These are phyloP conservation scores for Dispira simplex DNA, from an alignment of 192 early-diverging fungal genomes.

Conservation along the genomic window DNA sequence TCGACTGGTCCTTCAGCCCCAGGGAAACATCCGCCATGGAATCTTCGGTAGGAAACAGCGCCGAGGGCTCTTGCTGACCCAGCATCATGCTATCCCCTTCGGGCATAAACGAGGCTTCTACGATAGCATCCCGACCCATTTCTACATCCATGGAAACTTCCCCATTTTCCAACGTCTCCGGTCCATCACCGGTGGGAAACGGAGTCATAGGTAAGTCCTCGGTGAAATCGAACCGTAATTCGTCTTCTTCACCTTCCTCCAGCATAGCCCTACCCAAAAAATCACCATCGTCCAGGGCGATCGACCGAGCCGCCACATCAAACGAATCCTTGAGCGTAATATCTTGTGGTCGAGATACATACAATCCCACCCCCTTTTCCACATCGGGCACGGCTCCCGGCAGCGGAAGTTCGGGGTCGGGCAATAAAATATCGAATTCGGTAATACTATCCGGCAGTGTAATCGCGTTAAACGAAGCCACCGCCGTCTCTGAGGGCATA, in stretches of 20 bases:
- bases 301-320: slow-evolving; percentile 27
- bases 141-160: slow-evolving; percentile 35
- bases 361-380: slow-evolving; percentile 19
- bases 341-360: slow-evolving; percentile 48
- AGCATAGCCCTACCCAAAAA: slow-evolving; percentile 23
- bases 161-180: slow-evolving; percentile 7
- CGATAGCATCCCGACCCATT: slow-evolving; percentile 35
- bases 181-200: slow-evolving; percentile 11
- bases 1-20: neutral
- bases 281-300: slow-evolving; percentile 26
- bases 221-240: slow-evolving; percentile 30
- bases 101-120: slow-evolving; percentile 17
- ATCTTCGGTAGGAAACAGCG: neutral
- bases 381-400: slow-evolving; percentile 13
- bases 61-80: neutral
- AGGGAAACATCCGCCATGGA: neutral
- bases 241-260: slow-evolving; percentile 22
- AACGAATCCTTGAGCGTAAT: slow-evolving; percentile 48
- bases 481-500: slow-evolving; percentile 52
- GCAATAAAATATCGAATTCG: slow-evolving; percentile 84
- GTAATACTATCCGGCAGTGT: slow-evolving; percentile 76
- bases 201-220: slow-evolving; percentile 26
- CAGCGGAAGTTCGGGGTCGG: slow-evolving; percentile 36
- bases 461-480: slow-evolving; percentile 65
- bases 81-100: slow-evolving; percentile 13